Evolutionary conservation across 331 rosid species (phyloP), one percentile per base, ranked within the genome.

Genomic region (Quercus phellos): DNA sequence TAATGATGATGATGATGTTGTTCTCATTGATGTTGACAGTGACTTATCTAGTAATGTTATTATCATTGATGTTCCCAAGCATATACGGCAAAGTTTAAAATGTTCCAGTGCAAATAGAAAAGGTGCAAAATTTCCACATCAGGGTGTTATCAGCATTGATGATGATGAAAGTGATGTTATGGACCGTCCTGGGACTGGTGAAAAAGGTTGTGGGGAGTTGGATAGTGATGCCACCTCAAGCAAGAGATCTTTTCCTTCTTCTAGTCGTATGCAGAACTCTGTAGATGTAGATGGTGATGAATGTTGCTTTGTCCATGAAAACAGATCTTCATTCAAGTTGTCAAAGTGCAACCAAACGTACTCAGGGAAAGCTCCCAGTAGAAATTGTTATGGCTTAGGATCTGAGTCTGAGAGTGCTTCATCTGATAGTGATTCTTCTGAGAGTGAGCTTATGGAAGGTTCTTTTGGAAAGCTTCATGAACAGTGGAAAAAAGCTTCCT

Each of bases 191-290:
- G 86, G 76, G 76, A 27, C 14, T 29, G 42, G 79, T 77, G 83
- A 72, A 76, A 92, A 76, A 55, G 87, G 70, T 75, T 80, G 77
- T 82, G 91, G 89, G 67, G 97, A 93, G 21, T 81, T 88, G 74
- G 97, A 91, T 79, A 90, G 97, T 18, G 99, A 95, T 82, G 94
- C 93, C 61, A 85, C 88, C 77, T 91, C 96, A 64, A 89, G 86
- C 83, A 86, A 84, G 84, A 77, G 81, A 77, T 55, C 26, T 77
- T 83, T 80, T 79, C 74, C 87, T 64, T 53, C 75, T 13, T 74
- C 85, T 74, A 80, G 79, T 19, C 35, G 68, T 19, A 8, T 17
- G 81, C 70, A 19, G 56, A 75, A 71, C 70, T 80, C 76, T 14
- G 58, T 77, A n/a, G 72, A 77, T 56, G 70, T 81, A 51, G 87